Base-by-base conservation (phyloP, 257 asterid genomes). In the Salvia splendens region DNA sequence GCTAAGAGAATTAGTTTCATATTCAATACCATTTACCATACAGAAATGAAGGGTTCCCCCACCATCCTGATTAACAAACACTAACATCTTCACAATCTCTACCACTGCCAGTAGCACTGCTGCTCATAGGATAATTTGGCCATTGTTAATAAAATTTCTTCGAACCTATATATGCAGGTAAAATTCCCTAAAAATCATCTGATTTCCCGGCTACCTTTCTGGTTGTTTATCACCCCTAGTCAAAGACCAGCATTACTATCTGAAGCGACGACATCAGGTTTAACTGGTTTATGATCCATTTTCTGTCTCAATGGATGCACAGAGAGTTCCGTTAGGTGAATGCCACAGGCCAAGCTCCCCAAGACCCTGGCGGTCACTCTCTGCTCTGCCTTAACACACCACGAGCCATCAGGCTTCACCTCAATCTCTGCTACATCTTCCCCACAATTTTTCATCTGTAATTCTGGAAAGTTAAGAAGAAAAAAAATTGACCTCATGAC, bases 341-440 rank as follows among this genome's bases (percentile, higher is more conserved):
- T 94, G 99, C 99, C 99, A 94, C 42, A 75, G 79, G 64, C 88
- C 92, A 77, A 87, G 88, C 78, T 88, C 97, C 67, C 96, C 95
- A 54, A 88, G 88, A 80, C 77, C 75, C 76, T 77, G 80, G 43
- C 85, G 84, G 62, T 88, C 96, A 67, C 89, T 84, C 68, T 94
- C 99, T 20, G 24, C 24, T 20, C 24, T 64, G 84, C 72, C 82
- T 87, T 94, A 20, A 87, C 96, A 47, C 96, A 97, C 99, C 99
- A 94, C 66, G 96, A 88, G 70, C 99, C 97, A 69, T 94, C 96
- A 40, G 96, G 96, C 79, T 94, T 94, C 80, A 94, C 95, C 85
- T 94, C 99, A 65, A 94, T 82, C 75, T 88, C 96, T 45, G 92
- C 77, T 43, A 94, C 85, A 70, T 94, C 97, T 85, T 88, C 97